Evolutionary conservation across 257 asterid genomes (phyloP).

Genomic region (Solanum pinnatisectum): DNA sequence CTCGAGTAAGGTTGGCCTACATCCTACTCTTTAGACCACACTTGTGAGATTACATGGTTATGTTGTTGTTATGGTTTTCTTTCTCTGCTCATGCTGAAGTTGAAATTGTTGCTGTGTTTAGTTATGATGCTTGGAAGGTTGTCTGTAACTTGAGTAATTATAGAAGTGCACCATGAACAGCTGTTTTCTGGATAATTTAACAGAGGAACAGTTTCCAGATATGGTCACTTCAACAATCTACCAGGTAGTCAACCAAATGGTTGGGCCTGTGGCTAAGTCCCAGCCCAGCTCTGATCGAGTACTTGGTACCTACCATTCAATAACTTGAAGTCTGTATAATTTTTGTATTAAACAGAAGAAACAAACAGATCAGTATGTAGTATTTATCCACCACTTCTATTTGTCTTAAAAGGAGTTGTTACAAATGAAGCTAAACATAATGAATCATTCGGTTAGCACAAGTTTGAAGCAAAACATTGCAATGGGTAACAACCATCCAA

Average conservation of each 20-base stretch:
- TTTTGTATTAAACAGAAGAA: not conserved
- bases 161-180: not conserved
- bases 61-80: not conserved
- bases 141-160: not conserved
- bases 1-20: not conserved
- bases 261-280: not conserved
- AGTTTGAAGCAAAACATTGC: not conserved
- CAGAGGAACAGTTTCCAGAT: not conserved
- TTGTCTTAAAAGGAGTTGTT: not conserved
- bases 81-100: not conserved
- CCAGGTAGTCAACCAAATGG: not conserved
- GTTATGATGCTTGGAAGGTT: not conserved
- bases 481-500: not conserved
- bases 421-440: not conserved
- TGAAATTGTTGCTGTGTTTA: not conserved
- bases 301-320: not conserved
- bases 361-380: not conserved
- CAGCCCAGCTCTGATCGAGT: not conserved
- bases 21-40: not conserved
- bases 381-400: not conserved
- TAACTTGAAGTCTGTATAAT: not conserved
- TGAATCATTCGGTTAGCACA: not conserved
- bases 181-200: not conserved
- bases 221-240: not conserved
- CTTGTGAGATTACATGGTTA: not conserved